Evolutionary conservation across 2,329 filamentous ascomycete genomes (phyloP).

Genomic region (Exophiala sp.): DNA sequence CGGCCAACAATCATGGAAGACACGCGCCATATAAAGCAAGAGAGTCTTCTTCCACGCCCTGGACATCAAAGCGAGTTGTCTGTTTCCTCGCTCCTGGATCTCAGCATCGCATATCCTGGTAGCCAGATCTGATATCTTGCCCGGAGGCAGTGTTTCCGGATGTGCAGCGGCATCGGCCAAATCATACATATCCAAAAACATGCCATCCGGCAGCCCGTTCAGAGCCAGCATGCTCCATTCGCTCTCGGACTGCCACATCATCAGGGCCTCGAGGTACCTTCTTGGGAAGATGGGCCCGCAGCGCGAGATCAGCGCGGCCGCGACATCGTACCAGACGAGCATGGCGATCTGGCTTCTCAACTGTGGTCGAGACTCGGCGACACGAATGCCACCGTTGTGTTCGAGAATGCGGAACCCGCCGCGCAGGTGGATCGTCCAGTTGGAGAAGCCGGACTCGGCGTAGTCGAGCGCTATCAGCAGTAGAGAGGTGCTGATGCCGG

Average conservation of each 20-base stretch:
- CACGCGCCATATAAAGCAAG: conserved; percentile 15
- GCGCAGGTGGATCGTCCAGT: conserved; percentile 23
- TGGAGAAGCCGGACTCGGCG: conserved; percentile 17
- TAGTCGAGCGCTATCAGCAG: conserved; percentile 23
- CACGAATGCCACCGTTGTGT: conserved; percentile 18
- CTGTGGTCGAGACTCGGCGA: conserved; percentile 17
- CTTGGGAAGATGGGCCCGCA: conserved; percentile 19
- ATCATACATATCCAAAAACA: conserved; percentile 24
- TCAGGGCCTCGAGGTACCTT: conserved; percentile 17
- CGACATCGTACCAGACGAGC: conserved; percentile 25
- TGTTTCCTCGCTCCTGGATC: conserved; percentile 2
- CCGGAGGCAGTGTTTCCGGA: conserved; percentile 1
- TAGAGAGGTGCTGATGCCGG: conserved; percentile 17
- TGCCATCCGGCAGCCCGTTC: conserved; percentile 22
- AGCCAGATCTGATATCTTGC: conserved; percentile 1
- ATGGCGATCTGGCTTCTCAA: conserved; percentile 22
- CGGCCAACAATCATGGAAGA: too few relatives aligned
- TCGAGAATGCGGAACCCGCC: conserved; percentile 22
- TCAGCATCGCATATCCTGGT: conserved; percentile 8
- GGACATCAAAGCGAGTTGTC: conserved; percentile 12
- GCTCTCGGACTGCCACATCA: conserved; percentile 21
- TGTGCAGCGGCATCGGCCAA: conserved; percentile 13
- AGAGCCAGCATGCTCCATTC: conserved; percentile 26
- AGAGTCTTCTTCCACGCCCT: conserved; percentile 14
- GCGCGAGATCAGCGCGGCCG: conserved; percentile 18